Evolutionary conservation across 192 early-diverging fungal genomes (phyloP).

Genomic region (Cladochytrium replicatum): DNA sequence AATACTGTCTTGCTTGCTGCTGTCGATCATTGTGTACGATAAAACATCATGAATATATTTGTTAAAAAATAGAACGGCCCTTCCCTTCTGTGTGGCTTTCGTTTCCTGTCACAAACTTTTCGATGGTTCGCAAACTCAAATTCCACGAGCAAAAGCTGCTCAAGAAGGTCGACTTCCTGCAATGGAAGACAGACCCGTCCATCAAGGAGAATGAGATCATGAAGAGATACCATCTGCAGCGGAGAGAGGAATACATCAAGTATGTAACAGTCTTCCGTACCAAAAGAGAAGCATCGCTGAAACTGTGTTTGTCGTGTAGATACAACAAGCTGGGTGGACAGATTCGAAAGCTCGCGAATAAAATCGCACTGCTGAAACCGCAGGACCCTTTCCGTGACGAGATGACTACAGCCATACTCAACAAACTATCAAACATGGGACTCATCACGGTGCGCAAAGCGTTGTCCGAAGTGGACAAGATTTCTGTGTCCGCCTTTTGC

Average conservation of each 20-base stretch:
- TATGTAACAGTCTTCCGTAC: conserved; percentile 23
- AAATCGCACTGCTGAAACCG: conserved; percentile 74
- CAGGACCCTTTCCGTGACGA: conserved; percentile 67
- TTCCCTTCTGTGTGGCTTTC: too few species aligned
- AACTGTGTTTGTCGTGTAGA: conserved; percentile 12
- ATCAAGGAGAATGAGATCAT: conserved; percentile 79
- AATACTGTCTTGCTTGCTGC: too few species aligned
- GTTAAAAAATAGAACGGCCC: too few species aligned
- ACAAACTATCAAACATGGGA: conserved; percentile 81
- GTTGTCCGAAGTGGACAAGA: conserved; percentile 66
- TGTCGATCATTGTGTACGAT: too few species aligned
- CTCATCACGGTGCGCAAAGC: conserved; percentile 66
- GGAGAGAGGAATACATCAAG: conserved; percentile 83
- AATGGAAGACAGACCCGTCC: conserved; percentile 81
- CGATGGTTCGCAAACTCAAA: conserved; percentile 60
- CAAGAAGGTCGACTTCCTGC: conserved; percentile 90
- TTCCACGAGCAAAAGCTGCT: conserved; percentile 93
- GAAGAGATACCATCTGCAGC: conserved; percentile 76
- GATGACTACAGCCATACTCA: conserved; percentile 68
- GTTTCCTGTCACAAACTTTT: too few species aligned
- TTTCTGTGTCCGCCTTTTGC: conserved; percentile 83
- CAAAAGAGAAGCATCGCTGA: conserved; percentile 21
- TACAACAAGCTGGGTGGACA: conserved; percentile 77
- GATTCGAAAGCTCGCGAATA: conserved; percentile 72
- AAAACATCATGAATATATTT: too few species aligned